phyloP scores from a whole-genome alignment of 192 early-diverging fungal genomes.

The Lunasporangiospora selenospora region DNA sequence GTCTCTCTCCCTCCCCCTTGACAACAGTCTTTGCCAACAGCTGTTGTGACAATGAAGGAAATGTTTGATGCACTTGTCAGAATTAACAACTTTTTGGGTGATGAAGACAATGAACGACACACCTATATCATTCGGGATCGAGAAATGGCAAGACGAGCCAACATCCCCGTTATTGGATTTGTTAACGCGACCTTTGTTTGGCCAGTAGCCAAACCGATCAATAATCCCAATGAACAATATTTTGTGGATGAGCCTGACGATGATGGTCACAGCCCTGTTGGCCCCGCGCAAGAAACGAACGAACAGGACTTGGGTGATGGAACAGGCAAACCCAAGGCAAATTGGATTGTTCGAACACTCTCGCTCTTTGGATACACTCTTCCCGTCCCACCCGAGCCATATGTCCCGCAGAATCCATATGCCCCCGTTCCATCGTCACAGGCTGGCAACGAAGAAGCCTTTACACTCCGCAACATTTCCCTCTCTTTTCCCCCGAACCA shows the following conservation, averaged over 20 bases:
- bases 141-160: conserved; percentile 39
- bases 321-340: not conserved
- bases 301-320: not conserved
- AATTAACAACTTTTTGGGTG: conserved; percentile 36
- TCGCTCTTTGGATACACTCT: conserved; percentile 40
- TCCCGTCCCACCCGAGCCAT: conserved; percentile 7
- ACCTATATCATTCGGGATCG: conserved; percentile 35
- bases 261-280: not conserved
- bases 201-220: conserved; percentile 18
- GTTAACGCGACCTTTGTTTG: conserved; percentile 40
- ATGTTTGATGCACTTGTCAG: conserved; percentile 35
- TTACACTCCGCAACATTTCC: conserved; percentile 20
- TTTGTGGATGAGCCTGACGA: conserved; percentile 43
- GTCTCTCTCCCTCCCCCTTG: no score
- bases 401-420: not conserved
- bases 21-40: conserved; percentile 23
- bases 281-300: not conserved
- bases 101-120: conserved; percentile 45
- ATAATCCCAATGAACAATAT: not conserved
- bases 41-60: conserved; percentile 18
- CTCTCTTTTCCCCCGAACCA: conserved; percentile 39
- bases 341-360: conserved; percentile 39
- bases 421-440: not conserved
- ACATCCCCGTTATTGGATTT: conserved; percentile 42
- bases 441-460: not conserved